Conservation (phyloP, 768 basidiomycete genomes). For the Suillus lakei region DNA sequence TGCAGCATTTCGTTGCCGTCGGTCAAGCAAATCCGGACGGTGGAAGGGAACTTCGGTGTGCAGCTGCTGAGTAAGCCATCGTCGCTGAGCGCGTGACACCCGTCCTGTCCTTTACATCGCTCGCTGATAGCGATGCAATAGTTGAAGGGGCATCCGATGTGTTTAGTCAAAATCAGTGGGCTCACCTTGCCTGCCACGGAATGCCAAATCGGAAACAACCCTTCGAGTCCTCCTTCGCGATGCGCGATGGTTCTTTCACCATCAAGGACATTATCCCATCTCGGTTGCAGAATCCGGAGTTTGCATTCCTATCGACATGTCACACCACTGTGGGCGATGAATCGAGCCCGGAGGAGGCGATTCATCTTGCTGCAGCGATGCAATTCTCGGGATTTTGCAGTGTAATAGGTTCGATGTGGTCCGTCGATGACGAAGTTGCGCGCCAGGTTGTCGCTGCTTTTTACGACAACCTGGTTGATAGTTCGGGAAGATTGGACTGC, state of each 20-base stretch:
- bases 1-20: slow-evolving; percentile 5
- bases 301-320: slow-evolving; percentile 25
- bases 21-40: slow-evolving; percentile 9
- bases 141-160: background rate
- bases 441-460: background rate
- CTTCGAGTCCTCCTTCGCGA: slow-evolving; percentile 13
- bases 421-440: slow-evolving; percentile 10
- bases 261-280: slow-evolving; percentile 8
- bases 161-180: slow-evolving; percentile 13
- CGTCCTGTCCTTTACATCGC: background rate
- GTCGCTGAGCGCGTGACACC: background rate
- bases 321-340: slow-evolving; percentile 25
- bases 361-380: slow-evolving; percentile 29
- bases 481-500: background rate
- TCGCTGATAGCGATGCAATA: background rate
- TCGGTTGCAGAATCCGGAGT: background rate
- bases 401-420: slow-evolving; percentile 29
- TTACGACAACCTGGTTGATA: slow-evolving; percentile 2
- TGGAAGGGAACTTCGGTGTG: background rate
- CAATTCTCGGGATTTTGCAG: slow-evolving; percentile 23
- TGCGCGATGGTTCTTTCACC: slow-evolving; percentile 5
- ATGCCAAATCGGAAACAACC: slow-evolving; percentile 10
- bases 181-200: slow-evolving; percentile 28
- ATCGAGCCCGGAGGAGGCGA: slow-evolving; percentile 18
- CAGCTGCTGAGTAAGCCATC: background rate